These are phyloP conservation scores for Diaporthe citriasiana DNA, from an alignment of 2,329 filamentous ascomycete genomes.

Conservation along the genomic window DNA sequence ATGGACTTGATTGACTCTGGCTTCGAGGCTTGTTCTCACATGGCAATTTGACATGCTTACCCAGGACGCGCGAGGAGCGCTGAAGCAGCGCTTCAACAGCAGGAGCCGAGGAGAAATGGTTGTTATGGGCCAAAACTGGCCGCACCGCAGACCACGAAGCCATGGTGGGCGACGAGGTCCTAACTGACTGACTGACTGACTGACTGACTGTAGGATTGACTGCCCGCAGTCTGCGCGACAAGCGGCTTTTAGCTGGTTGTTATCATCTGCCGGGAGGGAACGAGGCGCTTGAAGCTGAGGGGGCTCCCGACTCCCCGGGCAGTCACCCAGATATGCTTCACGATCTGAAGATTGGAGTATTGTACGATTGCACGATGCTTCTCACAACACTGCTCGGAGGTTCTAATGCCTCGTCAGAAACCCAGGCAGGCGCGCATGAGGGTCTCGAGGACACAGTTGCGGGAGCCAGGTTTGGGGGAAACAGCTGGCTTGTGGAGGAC, in stretches of 20 bases:
- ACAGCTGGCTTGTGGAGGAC: slow-evolving; percentile 29
- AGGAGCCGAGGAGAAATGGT: slow-evolving; percentile 25
- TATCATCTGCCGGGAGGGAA: slow-evolving; percentile 35
- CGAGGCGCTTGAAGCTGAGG: not conserved
- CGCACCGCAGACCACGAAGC: slow-evolving; percentile 46
- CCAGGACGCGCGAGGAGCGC: slow-evolving; percentile 41
- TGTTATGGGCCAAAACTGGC: slow-evolving; percentile 44
- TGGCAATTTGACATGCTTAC: slow-evolving; percentile 39
- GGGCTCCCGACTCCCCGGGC: slow-evolving; percentile 14
- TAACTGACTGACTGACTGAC: not conserved
- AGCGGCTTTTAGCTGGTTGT: slow-evolving; percentile 27
- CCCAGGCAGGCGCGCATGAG: not conserved
- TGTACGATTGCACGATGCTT: slow-evolving; percentile 1
- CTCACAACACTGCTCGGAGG: not conserved
- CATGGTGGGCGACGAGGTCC: slow-evolving; percentile 36
- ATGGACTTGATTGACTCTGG: not conserved
- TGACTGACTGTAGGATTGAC: slow-evolving; percentile 14
- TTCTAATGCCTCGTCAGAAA: slow-evolving; percentile 4
- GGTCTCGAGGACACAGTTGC: slow-evolving; percentile 5
- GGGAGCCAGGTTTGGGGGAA: not conserved
- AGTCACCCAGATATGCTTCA: slow-evolving; percentile 13
- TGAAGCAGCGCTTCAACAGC: slow-evolving; percentile 42
- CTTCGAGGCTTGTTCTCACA: slow-evolving; percentile 1
- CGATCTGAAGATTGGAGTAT: not conserved
- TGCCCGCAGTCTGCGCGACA: slow-evolving; percentile 39